Evolutionary conservation across 2,329 filamentous ascomycete genomes (phyloP), one percentile per base, ranked within the genome.

Genomic region (Phialophora verrucosa): DNA sequence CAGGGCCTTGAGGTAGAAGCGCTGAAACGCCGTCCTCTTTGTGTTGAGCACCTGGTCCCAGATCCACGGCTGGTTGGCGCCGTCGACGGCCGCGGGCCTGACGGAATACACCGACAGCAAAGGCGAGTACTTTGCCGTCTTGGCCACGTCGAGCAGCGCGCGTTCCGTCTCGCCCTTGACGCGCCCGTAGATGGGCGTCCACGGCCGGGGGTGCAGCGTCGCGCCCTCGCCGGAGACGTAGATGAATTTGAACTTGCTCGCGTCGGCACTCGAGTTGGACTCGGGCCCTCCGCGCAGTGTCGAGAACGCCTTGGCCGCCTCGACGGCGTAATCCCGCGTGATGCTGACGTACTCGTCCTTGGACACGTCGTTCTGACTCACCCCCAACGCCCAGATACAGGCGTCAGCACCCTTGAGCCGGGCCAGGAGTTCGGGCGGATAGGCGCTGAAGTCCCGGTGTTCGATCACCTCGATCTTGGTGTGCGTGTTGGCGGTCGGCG

Each of bases 381-480:
- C 87, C 0, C 91, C 90, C 74, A 90, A 81, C 0, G 91, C 90
- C 91, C 91, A 93, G 1, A 93, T 88, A 66, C 87, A 90, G 1
- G 88, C 90, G 7, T 84, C 79, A 0, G 90, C 90, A 25, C 86
- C 90, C 60, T 83, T 81, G 0, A 93, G 80, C 73, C 88, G 81
- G 2, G 79, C 76, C 10, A 92, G 80, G 1, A 92, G 70, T 0
- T 80, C 78, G 0, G 83, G 72, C 42, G 85, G 83, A 74, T 91
- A 93, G 0, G 75, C 79, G 12, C 79, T 76, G 73, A 90, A 93
- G 75, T 93, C 88, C 17, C 84, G 82, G 74, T 92, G 89, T 20
- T 89, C 79, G 68, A 92, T 88, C 63, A 92, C 86, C 27, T 85
- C 84, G 65, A 88, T 83, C 67, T 89, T 87, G 0, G 83, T 82